Evolutionary conservation across 2,329 filamentous ascomycete species (phyloP), one percentile per base, ranked within the genome.

Genomic region (Colletotrichum sp.): DNA sequence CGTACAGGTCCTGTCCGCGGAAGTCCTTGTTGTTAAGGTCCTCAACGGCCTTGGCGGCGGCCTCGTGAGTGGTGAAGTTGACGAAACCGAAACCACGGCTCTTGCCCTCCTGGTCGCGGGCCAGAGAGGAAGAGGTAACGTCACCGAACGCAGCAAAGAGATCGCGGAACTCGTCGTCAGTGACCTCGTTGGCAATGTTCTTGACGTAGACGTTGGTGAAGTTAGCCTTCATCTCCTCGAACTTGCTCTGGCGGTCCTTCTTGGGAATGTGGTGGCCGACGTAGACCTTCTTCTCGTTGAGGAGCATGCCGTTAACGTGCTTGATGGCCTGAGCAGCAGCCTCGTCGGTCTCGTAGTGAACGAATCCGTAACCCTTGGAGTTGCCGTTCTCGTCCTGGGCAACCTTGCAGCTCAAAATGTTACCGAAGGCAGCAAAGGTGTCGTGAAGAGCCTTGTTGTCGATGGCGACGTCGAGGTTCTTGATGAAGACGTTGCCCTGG

Each of bases 201-300:
- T 99, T 99, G 90, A 99, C 95, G 89, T 99, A 99, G 87, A 99
- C 94, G 87, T 99, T 99, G 90, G 97, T 99, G 92, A 98, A 99
- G 92, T 99, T 99, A 87, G 97, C 97, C 94, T 99, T 99, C 96
- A 99, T 99, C 92, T 99, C 97, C 90, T 99, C 97, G 82, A 99
- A 99, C 90, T 99, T 99, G 95, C 95, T 98, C 92, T 99, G 97
- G 83, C 97, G 96, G 85, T 99, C 97, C 92, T 99, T 99, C 94
- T 99, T 99, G 86, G 97, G 96, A 83, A 99, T 99, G 89, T 99
- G 97, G 89, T 98, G 96, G 79, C 97, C 97, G 81, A 99, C 97
- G 82, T 98, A 99, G 79, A 99, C 97, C 92, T 99, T 99, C 94
- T 99, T 99, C 92, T 99, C 97, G 89, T 99, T 99, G 85, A 99